Base-by-base conservation (phyloP, 345 rosid genomes). In the Eucalyptus cloeziana region DNA sequence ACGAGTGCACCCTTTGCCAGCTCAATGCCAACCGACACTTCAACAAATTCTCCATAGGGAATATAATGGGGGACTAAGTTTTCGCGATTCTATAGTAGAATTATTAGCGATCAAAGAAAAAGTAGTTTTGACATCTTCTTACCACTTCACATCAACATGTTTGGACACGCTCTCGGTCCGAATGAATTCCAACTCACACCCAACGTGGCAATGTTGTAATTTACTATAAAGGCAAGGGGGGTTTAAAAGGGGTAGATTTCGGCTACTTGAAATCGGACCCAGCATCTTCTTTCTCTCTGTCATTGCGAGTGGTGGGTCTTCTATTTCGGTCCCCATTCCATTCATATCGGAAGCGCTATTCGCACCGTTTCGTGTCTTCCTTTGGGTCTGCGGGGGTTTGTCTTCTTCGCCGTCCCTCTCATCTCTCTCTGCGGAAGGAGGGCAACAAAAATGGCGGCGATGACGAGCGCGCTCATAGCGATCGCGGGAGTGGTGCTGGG, bases 401-500 rank as follows among this genome's bases (percentile, higher is more conserved):
- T 40, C 83, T 76, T 40, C 83, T 40, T 10, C 83, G 13, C 27
- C 83, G 83, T 10, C 47, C 27, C 27, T 27, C 16, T 37, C 83
- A 21, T 25, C 11, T 76, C 83, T 40, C 30, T 4, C 5, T 62
- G 31, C 69, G 0, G 8, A 11, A 31, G 45, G 30, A 19, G 52
- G 3, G 51, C 11, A 14, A 37, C 40, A 15, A 50, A 3, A 4
- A 94, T 95, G 96, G 96, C 93, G 90, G 97, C 94, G 90, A 79
- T 96, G 86, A 95, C 97, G 54, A 94, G 88, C 30, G 98, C 97
- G 50, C 86, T 96, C 92, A 92, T 95, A 76, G 96, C 94, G 67
- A 94, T 95, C 64, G 98, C 94, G 4, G 98, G 96, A 86, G 93
- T 95, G 49, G 90, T 96, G 8, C 89, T 96, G 85, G 98, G 95